Evolutionary conservation across 768 basidiomycete species (phyloP).

Genomic region (Termitomyces sp.): DNA sequence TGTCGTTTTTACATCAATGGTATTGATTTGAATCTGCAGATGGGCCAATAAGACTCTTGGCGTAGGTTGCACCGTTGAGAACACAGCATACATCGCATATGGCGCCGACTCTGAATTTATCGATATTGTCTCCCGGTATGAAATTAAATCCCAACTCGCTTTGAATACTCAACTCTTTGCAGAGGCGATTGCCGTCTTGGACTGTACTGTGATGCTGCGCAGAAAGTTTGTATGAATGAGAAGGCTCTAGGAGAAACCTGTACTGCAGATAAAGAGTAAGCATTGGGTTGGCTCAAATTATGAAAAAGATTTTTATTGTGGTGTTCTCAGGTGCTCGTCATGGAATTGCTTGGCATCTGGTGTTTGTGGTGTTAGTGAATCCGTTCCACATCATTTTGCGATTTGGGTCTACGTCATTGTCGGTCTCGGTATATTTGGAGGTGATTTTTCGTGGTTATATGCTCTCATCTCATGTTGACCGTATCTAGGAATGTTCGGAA

Average conservation of each 20-base stretch:
- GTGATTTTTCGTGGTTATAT: constrained; percentile 32
- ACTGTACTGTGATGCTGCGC: constrained; percentile 66
- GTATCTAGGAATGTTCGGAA: constrained; percentile 63
- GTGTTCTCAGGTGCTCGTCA: constrained; percentile 51
- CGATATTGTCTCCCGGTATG: constrained; percentile 75
- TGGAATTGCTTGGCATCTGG: constrained; percentile 65
- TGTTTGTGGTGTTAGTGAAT: constrained; percentile 57
- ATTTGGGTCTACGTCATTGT: constrained; percentile 70
- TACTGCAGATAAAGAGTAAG: constrained; percentile 44
- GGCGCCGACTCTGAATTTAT: constrained; percentile 54
- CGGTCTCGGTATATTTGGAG: constrained; percentile 63
- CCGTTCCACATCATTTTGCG: constrained; percentile 56
- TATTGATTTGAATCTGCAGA: constrained; percentile 30
- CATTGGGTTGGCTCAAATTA: background rate
- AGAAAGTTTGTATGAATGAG: constrained; percentile 49
- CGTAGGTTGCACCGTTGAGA: constrained; percentile 63
- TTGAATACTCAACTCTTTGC: background rate
- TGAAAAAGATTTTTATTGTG: background rate
- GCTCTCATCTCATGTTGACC: background rate
- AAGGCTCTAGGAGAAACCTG: constrained; percentile 59
- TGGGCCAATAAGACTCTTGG: constrained; percentile 75
- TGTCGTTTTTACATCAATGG: background rate
- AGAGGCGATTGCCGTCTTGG: constrained; percentile 73
- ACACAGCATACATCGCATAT: constrained; percentile 75
- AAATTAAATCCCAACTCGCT: background rate